Conservation (phyloP, 345 rosid species). For the Heritiera littoralis region DNA sequence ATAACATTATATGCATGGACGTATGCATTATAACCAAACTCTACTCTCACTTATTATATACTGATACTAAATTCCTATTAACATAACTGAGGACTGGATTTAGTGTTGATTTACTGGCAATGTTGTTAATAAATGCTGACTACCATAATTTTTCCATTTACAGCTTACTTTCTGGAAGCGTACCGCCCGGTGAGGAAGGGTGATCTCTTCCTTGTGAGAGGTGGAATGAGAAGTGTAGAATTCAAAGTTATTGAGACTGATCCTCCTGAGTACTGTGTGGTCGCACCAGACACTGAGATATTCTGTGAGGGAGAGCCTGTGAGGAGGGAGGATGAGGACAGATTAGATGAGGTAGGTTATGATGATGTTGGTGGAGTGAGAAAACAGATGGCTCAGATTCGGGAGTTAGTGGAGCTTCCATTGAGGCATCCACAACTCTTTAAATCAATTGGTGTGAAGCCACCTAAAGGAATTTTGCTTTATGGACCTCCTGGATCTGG, state of each 20-base stretch:
- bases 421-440: slow-evolving; percentile 93
- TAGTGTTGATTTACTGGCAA: neutral
- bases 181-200: slow-evolving; percentile 98
- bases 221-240: slow-evolving; percentile 97
- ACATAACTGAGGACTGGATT: neutral
- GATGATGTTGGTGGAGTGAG: slow-evolving; percentile 99
- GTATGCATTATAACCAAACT: neutral
- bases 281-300: slow-evolving; percentile 94
- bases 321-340: slow-evolving; percentile 86
- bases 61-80: neutral
- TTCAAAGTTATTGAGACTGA: slow-evolving; percentile 90
- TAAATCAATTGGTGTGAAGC: slow-evolving; percentile 98
- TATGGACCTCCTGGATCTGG: slow-evolving; percentile 90
- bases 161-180: slow-evolving; percentile 92
- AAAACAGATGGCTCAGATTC: slow-evolving; percentile 98
- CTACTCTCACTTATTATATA: neutral
- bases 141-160: slow-evolving; percentile 15
- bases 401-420: slow-evolving; percentile 95
- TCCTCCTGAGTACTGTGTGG: slow-evolving; percentile 89
- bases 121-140: slow-evolving; percentile 21
- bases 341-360: slow-evolving; percentile 93
- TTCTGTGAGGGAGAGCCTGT: slow-evolving; percentile 97
- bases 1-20: too few relatives aligned
- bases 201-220: slow-evolving; percentile 91
- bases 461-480: slow-evolving; percentile 90